Percentiles rank a stretch among this genome's conserved stretches.
phyloP scores from a whole-genome alignment of 306 rosid species.

The Lupinus albus region DNA sequence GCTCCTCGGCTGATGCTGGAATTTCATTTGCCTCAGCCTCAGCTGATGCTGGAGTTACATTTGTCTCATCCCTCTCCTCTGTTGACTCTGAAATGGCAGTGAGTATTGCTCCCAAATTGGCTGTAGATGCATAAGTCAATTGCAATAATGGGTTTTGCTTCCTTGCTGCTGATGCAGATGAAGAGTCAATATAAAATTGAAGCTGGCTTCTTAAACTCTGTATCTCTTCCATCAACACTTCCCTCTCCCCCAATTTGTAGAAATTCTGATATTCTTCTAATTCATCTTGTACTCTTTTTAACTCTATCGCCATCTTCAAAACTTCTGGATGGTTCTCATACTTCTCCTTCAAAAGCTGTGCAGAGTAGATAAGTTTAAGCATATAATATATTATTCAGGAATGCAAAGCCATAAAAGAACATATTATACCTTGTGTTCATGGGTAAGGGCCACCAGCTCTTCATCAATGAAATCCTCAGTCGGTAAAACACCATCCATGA shows the following conservation, averaged over 20 bases:
- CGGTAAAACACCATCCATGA: constrained; percentile 91
- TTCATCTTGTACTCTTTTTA: constrained; percentile 75
- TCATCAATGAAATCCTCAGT: constrained; percentile 86
- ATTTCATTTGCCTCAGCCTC: constrained; percentile 51
- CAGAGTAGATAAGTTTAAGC: constrained; percentile 42
- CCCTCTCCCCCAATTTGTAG: constrained; percentile 84
- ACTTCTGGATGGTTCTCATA: constrained; percentile 93
- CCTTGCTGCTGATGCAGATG: constrained; percentile 55
- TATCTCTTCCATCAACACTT: constrained; percentile 92
- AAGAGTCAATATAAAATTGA: constrained; percentile 72
- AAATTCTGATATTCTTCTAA: constrained; percentile 71
- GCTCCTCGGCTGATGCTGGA: constrained; percentile 55
- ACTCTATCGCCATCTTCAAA: constrained; percentile 72
- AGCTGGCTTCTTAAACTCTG: constrained; percentile 93
- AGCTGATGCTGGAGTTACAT: constrained; percentile 54
- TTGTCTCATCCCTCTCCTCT: constrained; percentile 53
- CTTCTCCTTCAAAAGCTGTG: constrained; percentile 84
- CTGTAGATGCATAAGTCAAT: constrained; percentile 61
- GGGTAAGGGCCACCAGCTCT: constrained; percentile 68
- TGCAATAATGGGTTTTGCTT: constrained; percentile 65
- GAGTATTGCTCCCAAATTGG: constrained; percentile 56
- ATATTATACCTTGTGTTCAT: constrained; percentile 74
- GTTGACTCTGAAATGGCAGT: constrained; percentile 64
- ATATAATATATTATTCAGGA: constrained; percentile 16
- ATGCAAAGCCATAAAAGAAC: constrained; percentile 26